phyloP scores from a whole-genome alignment of 345 rosid species.

The Eucalyptus polyanthemos region DNA sequence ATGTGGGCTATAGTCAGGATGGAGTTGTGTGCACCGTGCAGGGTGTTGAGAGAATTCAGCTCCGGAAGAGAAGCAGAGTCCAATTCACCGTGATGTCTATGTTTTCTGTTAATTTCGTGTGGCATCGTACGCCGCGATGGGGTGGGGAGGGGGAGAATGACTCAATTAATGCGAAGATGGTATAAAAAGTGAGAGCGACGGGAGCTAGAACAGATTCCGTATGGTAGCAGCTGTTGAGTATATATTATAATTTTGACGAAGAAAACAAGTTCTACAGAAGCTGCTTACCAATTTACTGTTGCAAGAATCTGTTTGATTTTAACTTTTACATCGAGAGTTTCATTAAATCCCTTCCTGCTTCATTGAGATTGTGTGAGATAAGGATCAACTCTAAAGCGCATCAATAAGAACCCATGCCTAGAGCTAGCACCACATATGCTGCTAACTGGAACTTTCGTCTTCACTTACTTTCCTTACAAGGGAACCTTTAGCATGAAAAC shows the following conservation, averaged over 20 bases:
- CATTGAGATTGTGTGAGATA: background rate
- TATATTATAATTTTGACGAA: background rate
- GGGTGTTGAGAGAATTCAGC: background rate
- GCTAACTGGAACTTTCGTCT: background rate
- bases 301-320: background rate
- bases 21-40: background rate
- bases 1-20: background rate
- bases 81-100: background rate
- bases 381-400: background rate
- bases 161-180: background rate
- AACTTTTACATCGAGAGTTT: background rate
- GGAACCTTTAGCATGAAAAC: background rate
- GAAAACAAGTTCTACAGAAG: background rate
- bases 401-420: background rate
- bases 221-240: background rate
- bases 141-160: background rate
- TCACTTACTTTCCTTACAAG: background rate
- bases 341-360: background rate
- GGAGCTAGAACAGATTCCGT: background rate
- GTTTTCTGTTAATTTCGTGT: background rate
- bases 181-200: background rate
- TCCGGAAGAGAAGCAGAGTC: background rate
- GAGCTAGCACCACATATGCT: background rate
- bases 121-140: background rate
- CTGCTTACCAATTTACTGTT: background rate